Evolutionary conservation across 345 rosid species (phyloP).

Genomic region (Conringia planisiliqua): DNA sequence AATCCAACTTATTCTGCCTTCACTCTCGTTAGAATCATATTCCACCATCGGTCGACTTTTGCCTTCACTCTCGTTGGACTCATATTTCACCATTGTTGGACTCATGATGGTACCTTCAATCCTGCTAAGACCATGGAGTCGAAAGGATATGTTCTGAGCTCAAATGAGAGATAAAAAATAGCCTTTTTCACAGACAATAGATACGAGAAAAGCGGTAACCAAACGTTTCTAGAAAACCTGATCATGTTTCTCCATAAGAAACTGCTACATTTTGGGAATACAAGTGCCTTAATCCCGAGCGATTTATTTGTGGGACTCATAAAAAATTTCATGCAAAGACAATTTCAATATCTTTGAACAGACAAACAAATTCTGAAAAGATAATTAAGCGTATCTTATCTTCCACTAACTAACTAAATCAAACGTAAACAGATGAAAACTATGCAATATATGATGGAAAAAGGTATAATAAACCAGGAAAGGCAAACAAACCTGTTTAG

Average conservation of each 20-base stretch:
- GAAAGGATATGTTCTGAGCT: not conserved
- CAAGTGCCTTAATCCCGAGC: not conserved
- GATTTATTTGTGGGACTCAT: not conserved
- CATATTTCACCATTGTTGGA: not conserved
- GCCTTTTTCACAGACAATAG: not conserved
- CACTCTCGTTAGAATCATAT: conserved; percentile 23
- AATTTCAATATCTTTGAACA: not conserved
- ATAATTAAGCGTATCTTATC: not conserved
- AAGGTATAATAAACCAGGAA: not conserved
- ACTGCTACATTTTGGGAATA: not conserved
- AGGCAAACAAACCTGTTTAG: conserved; percentile 9
- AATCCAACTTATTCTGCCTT: conserved; percentile 42
- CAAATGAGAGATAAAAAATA: not conserved
- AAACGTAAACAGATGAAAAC: not conserved
- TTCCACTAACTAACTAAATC: not conserved
- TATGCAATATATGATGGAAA: not conserved
- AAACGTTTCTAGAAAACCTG: not conserved
- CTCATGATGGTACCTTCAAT: conserved; percentile 37
- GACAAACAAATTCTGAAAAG: not conserved
- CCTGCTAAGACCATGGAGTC: conserved; percentile 14
- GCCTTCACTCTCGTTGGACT: conserved; percentile 12
- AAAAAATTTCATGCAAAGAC: conserved; percentile 5
- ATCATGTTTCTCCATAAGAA: not conserved
- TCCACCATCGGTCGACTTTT: not conserved
- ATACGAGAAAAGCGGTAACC: not conserved